Evolutionary conservation across 2,329 filamentous ascomycete genomes (phyloP), one percentile per base, ranked within the genome.

Genomic region (Trichoderma sp.): DNA sequence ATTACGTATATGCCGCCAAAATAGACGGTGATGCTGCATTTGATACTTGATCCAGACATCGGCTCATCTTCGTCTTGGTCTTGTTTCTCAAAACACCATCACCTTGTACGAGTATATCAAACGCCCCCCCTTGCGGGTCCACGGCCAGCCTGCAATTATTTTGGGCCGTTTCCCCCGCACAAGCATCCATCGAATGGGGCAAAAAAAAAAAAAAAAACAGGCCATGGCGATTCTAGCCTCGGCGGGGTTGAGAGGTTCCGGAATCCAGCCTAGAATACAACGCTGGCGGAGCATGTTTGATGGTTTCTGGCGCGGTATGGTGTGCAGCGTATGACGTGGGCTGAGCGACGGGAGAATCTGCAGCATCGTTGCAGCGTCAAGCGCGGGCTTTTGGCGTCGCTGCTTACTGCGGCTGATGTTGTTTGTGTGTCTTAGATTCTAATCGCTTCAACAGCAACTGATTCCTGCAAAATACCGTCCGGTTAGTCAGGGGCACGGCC

Each of bases 271-370:
- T 37, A 56, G 32, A 30, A 61, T 61, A 46, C 59, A 26, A 56
- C 51, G 61, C 51, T 56, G 61, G 58, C 16, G 54, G 26, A 46
- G 59, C 28, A 54, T 26, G 16, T 30, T n/a, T 26, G 43, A n/a
- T 28, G 11, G 32, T 10, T 13, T 34, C 1, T 34, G 32, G 32
- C 32, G 0, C 18, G 58, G 7, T 46, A 46, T 37, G 58, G 26
- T 46, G 58, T 30, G 30, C 14, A 46, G 61, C 32, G 61, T 55
- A 65, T 65, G 61, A 65, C 61, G 61, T 65, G 61, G 61, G 51
- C 51, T 65, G 61, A 65, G 61, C n/a, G 10, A 34, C 32, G 32
- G 32, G 32, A 34, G 5, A 34, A 13, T 34, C 51, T 65, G 26
- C 51, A n/a, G 4, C 4, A 2, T 49, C 18, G 11, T 24, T 24